Evolutionary conservation across 768 basidiomycete species (phyloP).

Genomic region (Collybia sordida): DNA sequence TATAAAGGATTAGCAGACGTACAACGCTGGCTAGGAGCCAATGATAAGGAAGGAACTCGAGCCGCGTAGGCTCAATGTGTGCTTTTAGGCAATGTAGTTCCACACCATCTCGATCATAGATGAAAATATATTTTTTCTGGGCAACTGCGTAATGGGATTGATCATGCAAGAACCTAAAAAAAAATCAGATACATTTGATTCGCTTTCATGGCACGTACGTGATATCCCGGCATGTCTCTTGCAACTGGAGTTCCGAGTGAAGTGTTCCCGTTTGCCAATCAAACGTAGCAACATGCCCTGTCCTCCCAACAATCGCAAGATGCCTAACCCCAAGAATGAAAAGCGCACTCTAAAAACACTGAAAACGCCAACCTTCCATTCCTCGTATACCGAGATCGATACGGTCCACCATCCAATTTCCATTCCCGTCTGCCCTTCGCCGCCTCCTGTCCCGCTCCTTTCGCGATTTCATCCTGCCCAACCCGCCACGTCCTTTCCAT

Average conservation of each 20-base stretch:
- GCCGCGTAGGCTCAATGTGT: slow-evolving; percentile 84
- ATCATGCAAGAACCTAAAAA: slow-evolving; percentile 80
- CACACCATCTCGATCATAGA: slow-evolving; percentile 92
- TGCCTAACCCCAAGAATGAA: slow-evolving; percentile 47
- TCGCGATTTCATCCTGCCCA: slow-evolving; percentile 73
- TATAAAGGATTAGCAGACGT: slow-evolving; percentile 25
- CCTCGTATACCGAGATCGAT: slow-evolving; percentile 80
- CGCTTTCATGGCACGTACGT: slow-evolving; percentile 52
- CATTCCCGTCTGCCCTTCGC: slow-evolving; percentile 74
- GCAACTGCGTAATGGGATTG: slow-evolving; percentile 94
- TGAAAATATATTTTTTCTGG: slow-evolving; percentile 93
- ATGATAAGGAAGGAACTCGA: slow-evolving; percentile 95
- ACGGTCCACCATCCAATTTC: slow-evolving; percentile 83
- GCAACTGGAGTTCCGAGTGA: slow-evolving; percentile 84
- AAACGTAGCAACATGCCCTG: slow-evolving; percentile 89
- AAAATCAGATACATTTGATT: slow-evolving; percentile 1
- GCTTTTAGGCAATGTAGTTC: slow-evolving; percentile 85
- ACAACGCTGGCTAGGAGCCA: slow-evolving; percentile 89
- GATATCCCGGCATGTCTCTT: slow-evolving; percentile 90
- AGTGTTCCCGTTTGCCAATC: slow-evolving; percentile 89
- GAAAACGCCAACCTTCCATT: slow-evolving; percentile 74
- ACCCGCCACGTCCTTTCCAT: slow-evolving; percentile 92
- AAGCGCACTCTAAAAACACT: neutral
- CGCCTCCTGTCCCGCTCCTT: slow-evolving; percentile 71
- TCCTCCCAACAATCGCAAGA: slow-evolving; percentile 78